Conservation (phyloP, 495 filamentous ascomycete species). For the Tuber magnatum region DNA sequence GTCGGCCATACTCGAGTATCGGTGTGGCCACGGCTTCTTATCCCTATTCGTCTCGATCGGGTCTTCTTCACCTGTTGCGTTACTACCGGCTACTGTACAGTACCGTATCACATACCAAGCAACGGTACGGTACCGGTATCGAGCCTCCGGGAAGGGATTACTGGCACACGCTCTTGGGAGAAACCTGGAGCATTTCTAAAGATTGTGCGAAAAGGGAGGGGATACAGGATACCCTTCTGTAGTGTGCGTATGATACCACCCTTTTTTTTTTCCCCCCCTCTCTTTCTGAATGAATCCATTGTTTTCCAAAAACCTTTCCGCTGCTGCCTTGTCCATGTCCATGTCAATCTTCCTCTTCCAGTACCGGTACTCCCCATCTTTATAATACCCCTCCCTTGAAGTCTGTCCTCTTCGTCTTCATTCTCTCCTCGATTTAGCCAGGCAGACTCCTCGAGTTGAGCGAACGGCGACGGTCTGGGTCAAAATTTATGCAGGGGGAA, state of each 20-base stretch:
- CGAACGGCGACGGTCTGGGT: not conserved
- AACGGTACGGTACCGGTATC: not conserved
- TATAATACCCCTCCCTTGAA: not conserved
- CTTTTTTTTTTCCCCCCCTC: not conserved
- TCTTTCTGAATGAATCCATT: not conserved
- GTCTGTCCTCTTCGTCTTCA: not conserved
- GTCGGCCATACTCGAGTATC: not conserved
- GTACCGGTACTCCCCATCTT: not conserved
- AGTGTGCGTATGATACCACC: not conserved
- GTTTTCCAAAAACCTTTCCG: not conserved
- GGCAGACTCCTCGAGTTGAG: not conserved
- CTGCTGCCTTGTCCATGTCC: not conserved
- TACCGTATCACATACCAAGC: not conserved
- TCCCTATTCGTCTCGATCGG: not conserved
- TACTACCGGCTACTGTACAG: not conserved
- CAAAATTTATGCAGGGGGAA: constrained; percentile 5
- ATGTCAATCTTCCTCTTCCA: not conserved
- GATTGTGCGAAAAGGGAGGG: not conserved
- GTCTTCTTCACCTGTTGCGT: not conserved
- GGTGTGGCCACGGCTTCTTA: not conserved
- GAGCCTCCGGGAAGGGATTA: no score
- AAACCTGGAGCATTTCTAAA: not conserved
- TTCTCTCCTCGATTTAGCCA: constrained; percentile 1
- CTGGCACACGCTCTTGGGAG: not conserved
- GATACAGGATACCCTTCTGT: not conserved